phyloP scores from a whole-genome alignment of 345 rosid genomes.

The Eucalyptus tenuipes region DNA sequence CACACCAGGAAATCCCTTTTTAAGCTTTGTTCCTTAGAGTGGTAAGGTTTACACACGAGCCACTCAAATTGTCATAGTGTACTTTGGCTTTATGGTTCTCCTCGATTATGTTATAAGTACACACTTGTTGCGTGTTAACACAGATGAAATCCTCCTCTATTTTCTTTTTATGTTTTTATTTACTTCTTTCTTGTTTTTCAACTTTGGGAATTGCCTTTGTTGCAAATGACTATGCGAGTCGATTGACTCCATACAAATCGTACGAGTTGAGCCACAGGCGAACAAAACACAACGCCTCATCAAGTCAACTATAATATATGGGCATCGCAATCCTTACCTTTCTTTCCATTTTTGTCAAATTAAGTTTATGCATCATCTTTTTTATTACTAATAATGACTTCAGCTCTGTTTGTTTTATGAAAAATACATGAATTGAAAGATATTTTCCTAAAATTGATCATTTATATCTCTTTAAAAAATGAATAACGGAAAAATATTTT shows the following conservation, averaged over 20 bases:
- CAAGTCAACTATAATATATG: neutral
- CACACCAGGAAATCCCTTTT: neutral
- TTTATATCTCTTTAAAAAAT: neutral
- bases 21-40: neutral
- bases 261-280: neutral
- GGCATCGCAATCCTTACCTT: neutral
- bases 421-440: neutral
- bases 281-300: neutral
- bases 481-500: neutral
- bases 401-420: fast-evolving
- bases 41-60: neutral
- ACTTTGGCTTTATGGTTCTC: neutral
- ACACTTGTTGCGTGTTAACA: neutral
- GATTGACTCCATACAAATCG: neutral
- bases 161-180: neutral
- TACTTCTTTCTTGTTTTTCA: neutral
- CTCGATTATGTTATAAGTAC: neutral
- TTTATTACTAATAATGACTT: neutral
- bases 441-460: neutral
- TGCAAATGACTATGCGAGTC: neutral
- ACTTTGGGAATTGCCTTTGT: neutral
- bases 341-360: neutral
- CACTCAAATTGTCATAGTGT: neutral
- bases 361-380: neutral
- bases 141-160: neutral